Base-by-base conservation (phyloP, 345 rosid genomes). In the Capsella bursapastoris region DNA sequence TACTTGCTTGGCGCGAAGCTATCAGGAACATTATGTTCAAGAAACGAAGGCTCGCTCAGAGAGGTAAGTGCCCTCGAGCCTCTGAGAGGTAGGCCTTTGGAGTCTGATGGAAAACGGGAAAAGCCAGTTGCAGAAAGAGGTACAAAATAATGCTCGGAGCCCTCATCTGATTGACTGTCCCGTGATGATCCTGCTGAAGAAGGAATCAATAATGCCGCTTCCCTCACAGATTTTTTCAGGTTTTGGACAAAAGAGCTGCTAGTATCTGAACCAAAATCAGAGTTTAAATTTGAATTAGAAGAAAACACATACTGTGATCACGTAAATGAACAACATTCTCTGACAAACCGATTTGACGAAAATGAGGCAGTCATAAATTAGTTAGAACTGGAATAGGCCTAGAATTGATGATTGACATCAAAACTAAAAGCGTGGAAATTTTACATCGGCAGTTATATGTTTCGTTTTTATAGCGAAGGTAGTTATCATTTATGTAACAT, bases 161-260 rank as follows among this genome's bases (percentile, higher is more conserved):
- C 84, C 76, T 90, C 95, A 76, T 90, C 92, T 43, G 88, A 84
- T 61, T 88, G 89, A 68, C 84, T 78, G 48, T 89, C 96, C 15
- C 79, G 84, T 77, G 91, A 86, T 74, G 85, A 83, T 79, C 88
- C 99, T 51, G 89, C 83, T 79, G 86, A 77, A 55, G 87, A 83
- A 63, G 83, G 88, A 77, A 78, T 75, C 18, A 89, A 80, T 45
- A 95, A 47, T 37, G 99, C 99, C 38, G 94, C 92, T 86, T 90
- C 96, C 72, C 99, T 79, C 13, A 95, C 99, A 68, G 99, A 90
- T 77, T 90, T 89, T 88, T 87, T 95, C 72, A 95, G 82, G 83
- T 85, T 86, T 76, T 86, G 90, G 66, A 88, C 82, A 82, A 81
- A 90, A 66, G 81, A 85, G 67, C 70, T 73, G 70, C 84, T 91